Base-by-base conservation (phyloP, 768 basidiomycete genomes). In the Boletus tomentosulus region DNA sequence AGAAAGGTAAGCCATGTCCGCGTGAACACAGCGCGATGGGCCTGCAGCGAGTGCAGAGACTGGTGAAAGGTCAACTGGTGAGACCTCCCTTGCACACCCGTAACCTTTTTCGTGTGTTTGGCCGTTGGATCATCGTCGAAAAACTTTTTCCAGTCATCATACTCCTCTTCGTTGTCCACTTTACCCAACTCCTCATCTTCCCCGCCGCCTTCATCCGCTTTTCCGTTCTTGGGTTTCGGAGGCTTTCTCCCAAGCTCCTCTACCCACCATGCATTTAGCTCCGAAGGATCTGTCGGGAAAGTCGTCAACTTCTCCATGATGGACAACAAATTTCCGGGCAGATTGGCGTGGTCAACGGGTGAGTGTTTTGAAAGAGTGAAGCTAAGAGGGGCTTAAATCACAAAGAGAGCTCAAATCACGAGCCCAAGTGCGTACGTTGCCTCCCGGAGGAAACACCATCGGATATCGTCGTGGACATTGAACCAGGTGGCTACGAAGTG, bases 381-480 rank as follows among this genome's bases (percentile, higher is more conserved):
- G 38, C 57, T 71, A 47, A 9, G 52, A 53, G 4, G 24, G 39
- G 19, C 11, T 25, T 52, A 9, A 55, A 24, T 42, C 46, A 55
- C 34, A 58, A 35, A 51, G 11, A 25, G 19, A 24, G 4, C 28
- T 31, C 5, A 10, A 30, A 43, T 46, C 39, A 42, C 39, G 37
- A 53, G 19, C 16, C 45, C 22, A n/a, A 50, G 24, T 19, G 33
- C 80, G 54, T 68, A 88, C 91, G 76, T 80, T 51, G 87, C 76
- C 63, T 93, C 89, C 41, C 87, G 80, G 33, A 96, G 77, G 74
- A 92, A 93, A 73, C 88, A 90, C 89, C 89, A 95, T 54, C 92
- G 81, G 31, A 95, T 74, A 62, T 96, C 92, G 62, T 92, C 88
- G 65, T 89, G 65, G 12, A 87, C 81, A 58, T 82, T 84, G 60